These are phyloP conservation scores for Neurospora sp. DNA, from an alignment of 495 filamentous ascomycete genomes.

Conservation along the genomic window DNA sequence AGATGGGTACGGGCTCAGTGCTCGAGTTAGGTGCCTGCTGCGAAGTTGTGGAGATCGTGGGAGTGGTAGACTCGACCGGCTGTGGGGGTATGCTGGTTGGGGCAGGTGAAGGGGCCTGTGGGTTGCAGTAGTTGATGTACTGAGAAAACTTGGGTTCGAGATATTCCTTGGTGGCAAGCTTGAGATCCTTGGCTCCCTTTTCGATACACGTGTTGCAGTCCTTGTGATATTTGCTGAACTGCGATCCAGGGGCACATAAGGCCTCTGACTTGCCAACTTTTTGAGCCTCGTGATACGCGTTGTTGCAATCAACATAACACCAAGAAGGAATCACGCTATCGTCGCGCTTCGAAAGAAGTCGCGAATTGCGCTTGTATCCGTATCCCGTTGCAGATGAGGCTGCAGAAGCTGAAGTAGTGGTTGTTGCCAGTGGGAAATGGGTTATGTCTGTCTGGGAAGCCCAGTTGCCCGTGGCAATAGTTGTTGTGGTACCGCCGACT, in stretches of 20 bases:
- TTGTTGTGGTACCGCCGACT: conserved; percentile 18
- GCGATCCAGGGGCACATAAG: conserved; percentile 34
- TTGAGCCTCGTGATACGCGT: conserved; percentile 37
- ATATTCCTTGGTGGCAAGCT: conserved; percentile 12
- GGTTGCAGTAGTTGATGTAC: conserved; percentile 25
- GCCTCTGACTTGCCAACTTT: conserved; percentile 30
- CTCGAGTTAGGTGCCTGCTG: conserved; percentile 17
- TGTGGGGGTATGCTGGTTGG: conserved; percentile 1
- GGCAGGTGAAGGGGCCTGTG: background rate
- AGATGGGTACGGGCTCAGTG: conserved; percentile 12
- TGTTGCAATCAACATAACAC: conserved; percentile 47
- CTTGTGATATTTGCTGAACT: conserved; percentile 26
- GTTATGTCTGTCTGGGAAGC: conserved; percentile 32
- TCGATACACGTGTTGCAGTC: conserved; percentile 34
- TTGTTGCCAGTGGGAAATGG: conserved; percentile 18
- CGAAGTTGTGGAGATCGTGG: conserved; percentile 9
- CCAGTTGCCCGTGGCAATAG: conserved; percentile 35
- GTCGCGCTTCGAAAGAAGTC: conserved; percentile 24
- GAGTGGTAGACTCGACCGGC: conserved; percentile 11
- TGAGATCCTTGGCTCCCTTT: conserved; percentile 3
- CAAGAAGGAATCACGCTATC: conserved; percentile 19
- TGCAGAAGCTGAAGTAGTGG: background rate
- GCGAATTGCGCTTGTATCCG: background rate
- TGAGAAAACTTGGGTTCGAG: conserved; percentile 13
- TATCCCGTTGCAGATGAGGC: background rate